phyloP scores from a whole-genome alignment of 257 asterid species.

The Marsdenia floribunda region DNA sequence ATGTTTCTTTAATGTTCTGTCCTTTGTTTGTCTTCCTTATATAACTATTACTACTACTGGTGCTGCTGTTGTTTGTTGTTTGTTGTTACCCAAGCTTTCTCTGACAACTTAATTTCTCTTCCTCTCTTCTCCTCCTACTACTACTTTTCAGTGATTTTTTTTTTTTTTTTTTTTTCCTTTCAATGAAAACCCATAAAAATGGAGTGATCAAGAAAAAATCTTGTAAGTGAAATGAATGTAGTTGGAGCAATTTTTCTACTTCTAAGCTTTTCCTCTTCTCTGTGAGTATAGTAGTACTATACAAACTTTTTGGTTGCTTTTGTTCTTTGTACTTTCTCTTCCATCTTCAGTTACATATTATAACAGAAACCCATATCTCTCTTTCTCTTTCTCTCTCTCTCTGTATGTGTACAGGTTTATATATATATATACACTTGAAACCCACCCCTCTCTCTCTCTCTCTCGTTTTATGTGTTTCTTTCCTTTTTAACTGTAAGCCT shows the following conservation, averaged over 20 bases:
- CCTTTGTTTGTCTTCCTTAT: not conserved
- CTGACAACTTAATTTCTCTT: not conserved
- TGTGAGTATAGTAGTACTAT: not conserved
- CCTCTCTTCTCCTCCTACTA: not conserved
- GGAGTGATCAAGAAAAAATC: not conserved
- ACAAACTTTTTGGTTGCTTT: not conserved
- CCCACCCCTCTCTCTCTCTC: slow-evolving; percentile 7
- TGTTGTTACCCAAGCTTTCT: not conserved
- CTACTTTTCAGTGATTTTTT: not conserved
- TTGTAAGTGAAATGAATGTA: not conserved
- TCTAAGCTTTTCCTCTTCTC: not conserved
- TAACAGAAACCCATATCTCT: slow-evolving; percentile 1
- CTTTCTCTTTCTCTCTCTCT: not conserved
- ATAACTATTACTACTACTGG: not conserved
- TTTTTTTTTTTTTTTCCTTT: not conserved
- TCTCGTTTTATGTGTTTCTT: slow-evolving; percentile 9
- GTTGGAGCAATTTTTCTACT: not conserved
- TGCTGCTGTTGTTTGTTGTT: too few species aligned
- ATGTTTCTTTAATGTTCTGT: not conserved
- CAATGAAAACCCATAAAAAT: not conserved
- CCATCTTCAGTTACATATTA: slow-evolving; percentile 5
- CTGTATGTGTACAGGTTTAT: not conserved
- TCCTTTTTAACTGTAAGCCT: not conserved
- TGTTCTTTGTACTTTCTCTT: slow-evolving; percentile 2
- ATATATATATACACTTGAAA: not conserved